Base-by-base conservation (phyloP, 2,329 filamentous ascomycete species). In the Ceratocystis variospora region DNA sequence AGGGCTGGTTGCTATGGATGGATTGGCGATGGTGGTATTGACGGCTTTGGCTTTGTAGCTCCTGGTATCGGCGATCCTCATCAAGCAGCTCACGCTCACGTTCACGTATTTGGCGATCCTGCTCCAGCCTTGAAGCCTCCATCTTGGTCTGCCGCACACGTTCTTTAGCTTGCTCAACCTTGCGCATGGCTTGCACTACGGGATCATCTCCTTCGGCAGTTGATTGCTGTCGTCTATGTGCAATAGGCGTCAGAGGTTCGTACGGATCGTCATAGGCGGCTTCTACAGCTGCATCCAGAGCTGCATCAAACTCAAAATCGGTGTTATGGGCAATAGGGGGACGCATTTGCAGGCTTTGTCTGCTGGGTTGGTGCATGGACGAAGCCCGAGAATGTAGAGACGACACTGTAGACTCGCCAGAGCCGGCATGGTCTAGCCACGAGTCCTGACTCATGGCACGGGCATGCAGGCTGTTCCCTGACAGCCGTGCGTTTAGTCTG, bases 351-450 rank as follows among this genome's bases (percentile, higher is more conserved):
- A 65, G 19, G 45, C 66, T 66, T 37, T 63, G 63, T n/a, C 59
- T 64, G 12, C 53, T 64, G 7, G 62, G 62, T n/a, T 68, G 66
- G 70, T 88, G 87, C 72, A 87, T 76, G 1, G 87, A 89, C 0
- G 89, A 92, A 3, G 87, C 85, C 62, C 89, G 81, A 0, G 92
- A 96, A 73, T 91, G 89, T 1, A 90, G 81, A 0, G 92, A 96
- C 1, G 89, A 90, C 2, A 83, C 81, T 2, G 85, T 86, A 0
- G 92, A 96, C 19, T 84, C 87, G 45, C 87, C 89, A 25, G 91
- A 96, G 71, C 96, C 92, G 17, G 96, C 89, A 66, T 90, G 93
- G 73, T 96, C 90, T n/a, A 96, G 77, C 92, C 92, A 96, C 0
- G 91, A 96, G 64, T 88, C 89, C 68, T 87, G 86, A 72, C 89